Evolutionary conservation across 2,329 filamentous ascomycete genomes (phyloP), one percentile per base, ranked within the genome.

Genomic region (Exophiala spinifera): DNA sequence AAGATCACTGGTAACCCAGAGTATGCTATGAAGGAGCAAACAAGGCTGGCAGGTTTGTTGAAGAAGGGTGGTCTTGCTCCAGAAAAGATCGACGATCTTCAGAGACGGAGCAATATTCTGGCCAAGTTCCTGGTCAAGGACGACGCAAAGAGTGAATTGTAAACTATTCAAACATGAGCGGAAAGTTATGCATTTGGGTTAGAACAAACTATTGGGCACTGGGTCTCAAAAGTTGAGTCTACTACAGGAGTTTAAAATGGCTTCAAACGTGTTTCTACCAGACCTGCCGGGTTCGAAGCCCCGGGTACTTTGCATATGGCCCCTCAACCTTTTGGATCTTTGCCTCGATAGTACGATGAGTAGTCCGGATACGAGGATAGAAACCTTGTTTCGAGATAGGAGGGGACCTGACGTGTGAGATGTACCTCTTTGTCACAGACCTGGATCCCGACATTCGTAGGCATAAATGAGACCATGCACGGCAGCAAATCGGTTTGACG

Each of bases 11-110:
- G 86, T 72, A 95, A 87, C 75, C 79, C 87, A 58, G 86, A 79
- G 49, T 96, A 89, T 68, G 89, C 85, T 46, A 76, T 83, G 69
- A 97, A 96, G 84, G 92, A 97, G 79, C 78, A 91, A 60, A 80
- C 84, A 57, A 83, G 92, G 61, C 79, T 97, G 59, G 81, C 89
- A 65, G 84, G 86, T 63, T 82, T 97, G 63, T 76, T 96, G 60
- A 81, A 83, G 74, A 96, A 95, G 83, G 90, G 91, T 60, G 89
- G 89, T 57, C 79, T 96, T 46, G 88, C 88, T 4, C 85, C 85
- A 21, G 79, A 87, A 72, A 97, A 97, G 86, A 72, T 90, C 40
- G 92, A 97, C 68, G 91, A 97, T 74, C 74, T 97, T 62, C 84
- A 85, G 56, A 85, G 80, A 74, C 89, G 95, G 77, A 87, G 84